Percentiles rank a stretch among this genome's conserved stretches.
These are phyloP conservation scores for Coffea eugenioides DNA, from an alignment of 257 asterid species.

Conservation along the genomic window DNA sequence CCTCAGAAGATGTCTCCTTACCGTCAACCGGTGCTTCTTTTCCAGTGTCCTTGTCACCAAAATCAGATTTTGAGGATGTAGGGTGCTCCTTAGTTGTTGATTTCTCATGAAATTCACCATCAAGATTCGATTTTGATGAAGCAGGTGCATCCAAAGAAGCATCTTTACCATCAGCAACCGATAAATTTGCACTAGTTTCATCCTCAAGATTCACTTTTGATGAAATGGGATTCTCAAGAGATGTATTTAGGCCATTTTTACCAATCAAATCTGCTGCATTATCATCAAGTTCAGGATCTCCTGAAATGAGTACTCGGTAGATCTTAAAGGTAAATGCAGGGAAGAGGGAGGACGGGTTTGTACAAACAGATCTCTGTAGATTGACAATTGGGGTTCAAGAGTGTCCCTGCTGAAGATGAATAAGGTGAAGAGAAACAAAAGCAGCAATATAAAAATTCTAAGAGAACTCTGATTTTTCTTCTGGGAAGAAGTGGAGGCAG, in stretches of 20 bases:
- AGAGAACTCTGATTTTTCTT: slow-evolving; percentile 35
- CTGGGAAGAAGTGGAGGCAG: slow-evolving; percentile 26
- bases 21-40: neutral
- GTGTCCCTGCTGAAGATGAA: slow-evolving; percentile 43
- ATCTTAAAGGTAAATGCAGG: slow-evolving; percentile 31
- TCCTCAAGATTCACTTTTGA: slow-evolving; percentile 15
- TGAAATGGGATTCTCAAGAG: neutral
- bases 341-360: slow-evolving; percentile 18
- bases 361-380: slow-evolving; percentile 38
- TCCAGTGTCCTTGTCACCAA: neutral
- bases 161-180: neutral
- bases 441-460: slow-evolving; percentile 26
- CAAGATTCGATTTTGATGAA: slow-evolving; percentile 33
- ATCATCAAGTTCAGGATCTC: slow-evolving; percentile 30
- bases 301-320: slow-evolving; percentile 26
- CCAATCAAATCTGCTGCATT: neutral
- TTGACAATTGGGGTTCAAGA: slow-evolving; percentile 40
- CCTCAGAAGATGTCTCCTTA: slow-evolving; percentile 16
- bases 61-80: neutral
- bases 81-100: neutral
- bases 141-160: slow-evolving; percentile 6
- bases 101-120: slow-evolving; percentile 11
- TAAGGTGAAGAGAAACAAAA: slow-evolving; percentile 43
- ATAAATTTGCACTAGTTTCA: neutral
- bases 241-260: neutral